Base-by-base conservation (phyloP, 345 rosid species). In the Adansonia digitata region DNA sequence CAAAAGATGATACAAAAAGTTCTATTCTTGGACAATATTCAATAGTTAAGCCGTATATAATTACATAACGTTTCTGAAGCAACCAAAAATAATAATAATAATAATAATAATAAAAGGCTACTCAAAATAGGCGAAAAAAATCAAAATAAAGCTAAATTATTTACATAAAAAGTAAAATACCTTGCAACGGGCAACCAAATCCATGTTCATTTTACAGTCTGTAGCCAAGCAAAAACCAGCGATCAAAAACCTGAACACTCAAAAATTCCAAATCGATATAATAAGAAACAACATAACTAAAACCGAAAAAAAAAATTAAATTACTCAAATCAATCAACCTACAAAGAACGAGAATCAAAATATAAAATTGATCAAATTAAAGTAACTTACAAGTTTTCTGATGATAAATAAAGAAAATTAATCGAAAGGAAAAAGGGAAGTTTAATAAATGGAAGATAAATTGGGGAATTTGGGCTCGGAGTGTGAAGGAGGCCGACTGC, bases 131-230 rank as follows among this genome's bases (percentile, higher is more conserved):
- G 3, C 24, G 29, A 69, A 1, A 20, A 59, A n/a, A 52, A 49
- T 26, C 20, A 52, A 74, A 53, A 26, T n/a, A 45, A 22, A 35
- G 40, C 35, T 4, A 42, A 18, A 51, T 40, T 18, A 45, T 20
- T 39, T 10, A n/a, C 8, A 49, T 71, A 20, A 76, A 2, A 15
- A 69, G 22, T 27, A 8, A 34, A 69, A 57, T 88, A 94, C 97
- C 98, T 89, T 89, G 87, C 98, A 94, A 75, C 80, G 79, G 74
- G 83, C 71, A 14, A 82, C 90, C 88, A 89, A 88, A 87, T 94
- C 98, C 98, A 94, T 94, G 70, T 80, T 81, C 77, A 76, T 78
- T 78, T 74, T 31, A 64, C 72, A 83, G 60, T 71, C 76, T 61
- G 71, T 42, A 74, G 69, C 76, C 69, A 74, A 73, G 74, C 27